phyloP scores from a whole-genome alignment of 2,329 filamentous ascomycete genomes.

The Diplodia scrobiculata region DNA sequence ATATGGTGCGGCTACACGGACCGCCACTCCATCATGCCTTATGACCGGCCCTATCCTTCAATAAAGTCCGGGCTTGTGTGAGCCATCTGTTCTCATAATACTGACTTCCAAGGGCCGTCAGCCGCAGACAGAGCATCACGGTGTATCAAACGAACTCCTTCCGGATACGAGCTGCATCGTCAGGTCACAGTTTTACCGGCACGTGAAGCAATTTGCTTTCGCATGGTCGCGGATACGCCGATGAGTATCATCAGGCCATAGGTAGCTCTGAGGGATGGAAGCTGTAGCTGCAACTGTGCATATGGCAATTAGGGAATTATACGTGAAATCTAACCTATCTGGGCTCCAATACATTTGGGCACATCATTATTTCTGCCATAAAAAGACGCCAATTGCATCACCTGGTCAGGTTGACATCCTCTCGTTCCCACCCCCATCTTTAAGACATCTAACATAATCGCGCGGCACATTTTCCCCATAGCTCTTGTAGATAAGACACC shows the following conservation, averaged over 20 bases:
- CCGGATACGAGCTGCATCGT: neutral
- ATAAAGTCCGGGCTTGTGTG: neutral
- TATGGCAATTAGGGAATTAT: neutral
- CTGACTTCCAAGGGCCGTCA: neutral
- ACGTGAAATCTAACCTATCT: neutral
- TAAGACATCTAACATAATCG: neutral
- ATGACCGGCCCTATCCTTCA: neutral
- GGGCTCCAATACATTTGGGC: neutral
- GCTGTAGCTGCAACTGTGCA: neutral
- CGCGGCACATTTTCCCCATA: neutral
- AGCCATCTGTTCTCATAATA: neutral
- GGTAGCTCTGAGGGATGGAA: neutral
- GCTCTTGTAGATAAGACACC: neutral
- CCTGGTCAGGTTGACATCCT: no score
- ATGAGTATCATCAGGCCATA: neutral
- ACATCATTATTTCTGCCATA: neutral
- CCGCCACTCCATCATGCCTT: neutral
- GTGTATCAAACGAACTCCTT: no score
- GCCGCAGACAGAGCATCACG: neutral
- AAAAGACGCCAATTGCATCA: neutral
- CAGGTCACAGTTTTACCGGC: neutral
- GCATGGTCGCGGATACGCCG: neutral
- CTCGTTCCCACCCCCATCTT: neutral
- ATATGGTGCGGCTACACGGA: slow-evolving; percentile 7
- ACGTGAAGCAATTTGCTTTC: neutral